Conservation (phyloP, 2,329 filamentous ascomycete species). For the Sporothrix inflata region DNA sequence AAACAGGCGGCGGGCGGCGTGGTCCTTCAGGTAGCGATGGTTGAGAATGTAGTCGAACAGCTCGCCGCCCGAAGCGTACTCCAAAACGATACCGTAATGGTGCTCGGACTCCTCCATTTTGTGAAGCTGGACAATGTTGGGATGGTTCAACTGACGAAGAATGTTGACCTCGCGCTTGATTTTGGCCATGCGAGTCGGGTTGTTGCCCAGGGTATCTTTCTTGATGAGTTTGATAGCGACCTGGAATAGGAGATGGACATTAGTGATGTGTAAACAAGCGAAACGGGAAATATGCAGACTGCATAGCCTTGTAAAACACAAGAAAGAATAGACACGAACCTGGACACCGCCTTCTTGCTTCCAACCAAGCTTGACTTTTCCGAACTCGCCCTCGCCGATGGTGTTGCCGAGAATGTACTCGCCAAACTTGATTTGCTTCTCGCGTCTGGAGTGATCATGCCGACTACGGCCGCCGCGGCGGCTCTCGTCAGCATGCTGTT, state of each 20-base stretch:
- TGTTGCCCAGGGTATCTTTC: conserved; percentile 83
- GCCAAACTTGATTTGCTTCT: conserved; percentile 87
- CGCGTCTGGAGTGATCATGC: conserved; percentile 61
- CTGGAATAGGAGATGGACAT: conserved; percentile 47
- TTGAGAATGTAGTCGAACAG: conserved; percentile 98
- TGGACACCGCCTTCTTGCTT: conserved; percentile 91
- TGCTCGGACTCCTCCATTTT: conserved; percentile 98
- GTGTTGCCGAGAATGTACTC: conserved; percentile 96
- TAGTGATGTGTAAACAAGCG: neutral
- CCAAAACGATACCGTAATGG: conserved; percentile 96
- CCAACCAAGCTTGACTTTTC: conserved; percentile 98
- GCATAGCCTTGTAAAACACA: too few species aligned
- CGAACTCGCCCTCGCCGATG: conserved; percentile 96
- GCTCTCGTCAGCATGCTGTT: conserved; percentile 45
- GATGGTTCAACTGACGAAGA: conserved; percentile 80
- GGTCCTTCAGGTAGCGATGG: conserved; percentile 93
- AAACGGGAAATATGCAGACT: neutral
- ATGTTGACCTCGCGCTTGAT: conserved; percentile 98
- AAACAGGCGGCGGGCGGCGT: conserved; percentile 85
- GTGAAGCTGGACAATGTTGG: conserved; percentile 94
- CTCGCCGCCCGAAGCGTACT: conserved; percentile 96
- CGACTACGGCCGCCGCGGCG: conserved; percentile 58
- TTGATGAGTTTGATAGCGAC: conserved; percentile 98
- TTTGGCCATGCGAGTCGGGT: conserved; percentile 88
- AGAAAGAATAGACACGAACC: conserved; percentile 45